Conservation (phyloP, 2,329 filamentous ascomycete genomes). For the Verticillium albo-atrum region DNA sequence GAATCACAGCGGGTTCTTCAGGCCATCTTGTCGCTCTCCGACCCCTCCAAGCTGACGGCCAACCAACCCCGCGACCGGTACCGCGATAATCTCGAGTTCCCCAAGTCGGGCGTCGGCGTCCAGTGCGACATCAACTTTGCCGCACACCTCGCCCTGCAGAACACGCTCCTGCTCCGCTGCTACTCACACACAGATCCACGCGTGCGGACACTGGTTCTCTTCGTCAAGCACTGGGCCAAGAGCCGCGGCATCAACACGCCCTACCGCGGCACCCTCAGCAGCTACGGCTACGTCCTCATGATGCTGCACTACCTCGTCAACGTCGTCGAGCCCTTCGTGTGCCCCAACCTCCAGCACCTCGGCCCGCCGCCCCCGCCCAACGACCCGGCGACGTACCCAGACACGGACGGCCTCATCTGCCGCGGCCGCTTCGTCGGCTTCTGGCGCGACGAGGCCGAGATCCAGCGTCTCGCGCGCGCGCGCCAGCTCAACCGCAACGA, state of each 20-base stretch:
- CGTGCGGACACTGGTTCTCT: conserved; percentile 73
- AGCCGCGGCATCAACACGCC: conserved; percentile 79
- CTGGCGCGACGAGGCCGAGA: conserved; percentile 70
- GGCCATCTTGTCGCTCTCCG: conserved; percentile 39
- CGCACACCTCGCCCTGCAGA: conserved; percentile 76
- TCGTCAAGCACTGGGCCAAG: conserved; percentile 90
- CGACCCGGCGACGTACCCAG: conserved; percentile 15
- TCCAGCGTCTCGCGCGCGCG: conserved; percentile 52
- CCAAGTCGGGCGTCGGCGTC: conserved; percentile 71
- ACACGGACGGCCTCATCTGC: conserved; percentile 38
- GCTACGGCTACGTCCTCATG: conserved; percentile 91
- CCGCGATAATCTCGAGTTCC: conserved; percentile 67
- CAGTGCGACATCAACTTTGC: conserved; percentile 93
- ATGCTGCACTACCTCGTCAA: conserved; percentile 88
- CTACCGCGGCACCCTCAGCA: conserved; percentile 80
- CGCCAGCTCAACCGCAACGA: conserved; percentile 63
- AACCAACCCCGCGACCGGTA: conserved; percentile 51
- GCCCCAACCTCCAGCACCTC: conserved; percentile 73
- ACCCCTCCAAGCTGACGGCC: conserved; percentile 44
- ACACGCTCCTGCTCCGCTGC: conserved; percentile 76
- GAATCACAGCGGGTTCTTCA: conserved; percentile 18
- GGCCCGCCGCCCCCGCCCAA: conserved; percentile 33
- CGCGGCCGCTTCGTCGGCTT: conserved; percentile 71
- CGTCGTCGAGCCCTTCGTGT: conserved; percentile 72
- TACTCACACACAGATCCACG: conserved; percentile 77